phyloP scores from a whole-genome alignment of 345 rosid genomes.

The Rhodamnia rubescens region DNA sequence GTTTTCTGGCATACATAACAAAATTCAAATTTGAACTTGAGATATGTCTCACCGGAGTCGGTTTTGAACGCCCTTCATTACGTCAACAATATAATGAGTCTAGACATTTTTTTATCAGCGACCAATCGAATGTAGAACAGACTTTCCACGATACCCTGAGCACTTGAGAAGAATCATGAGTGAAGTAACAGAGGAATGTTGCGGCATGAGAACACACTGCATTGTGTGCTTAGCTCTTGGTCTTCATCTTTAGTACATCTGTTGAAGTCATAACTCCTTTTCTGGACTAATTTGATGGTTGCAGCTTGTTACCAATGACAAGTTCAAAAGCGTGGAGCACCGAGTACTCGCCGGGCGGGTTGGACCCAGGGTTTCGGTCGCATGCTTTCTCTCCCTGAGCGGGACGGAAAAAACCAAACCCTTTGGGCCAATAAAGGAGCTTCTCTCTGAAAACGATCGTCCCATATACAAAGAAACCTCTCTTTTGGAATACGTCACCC shows the following conservation, averaged over 20 bases:
- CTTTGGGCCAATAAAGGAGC: constrained; percentile 15
- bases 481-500: constrained; percentile 19
- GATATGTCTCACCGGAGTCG: too few relatives aligned
- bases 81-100: background rate
- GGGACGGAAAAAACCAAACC: background rate
- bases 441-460: constrained; percentile 12
- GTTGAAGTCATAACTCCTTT: background rate
- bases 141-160: background rate
- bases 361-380: background rate
- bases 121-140: background rate
- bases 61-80: background rate
- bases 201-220: background rate
- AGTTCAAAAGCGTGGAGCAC: background rate
- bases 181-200: background rate
- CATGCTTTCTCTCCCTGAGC: background rate
- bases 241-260: background rate
- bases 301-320: background rate
- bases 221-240: background rate
- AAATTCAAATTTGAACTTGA: too few relatives aligned
- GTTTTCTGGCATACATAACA: background rate
- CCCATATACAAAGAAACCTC: constrained; percentile 26
- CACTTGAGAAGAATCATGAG: background rate
- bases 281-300: background rate
- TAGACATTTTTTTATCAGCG: background rate
- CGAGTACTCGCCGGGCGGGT: background rate